phyloP scores from a whole-genome alignment of 2,329 filamentous ascomycete genomes.

The Sarocladium kiliense region DNA sequence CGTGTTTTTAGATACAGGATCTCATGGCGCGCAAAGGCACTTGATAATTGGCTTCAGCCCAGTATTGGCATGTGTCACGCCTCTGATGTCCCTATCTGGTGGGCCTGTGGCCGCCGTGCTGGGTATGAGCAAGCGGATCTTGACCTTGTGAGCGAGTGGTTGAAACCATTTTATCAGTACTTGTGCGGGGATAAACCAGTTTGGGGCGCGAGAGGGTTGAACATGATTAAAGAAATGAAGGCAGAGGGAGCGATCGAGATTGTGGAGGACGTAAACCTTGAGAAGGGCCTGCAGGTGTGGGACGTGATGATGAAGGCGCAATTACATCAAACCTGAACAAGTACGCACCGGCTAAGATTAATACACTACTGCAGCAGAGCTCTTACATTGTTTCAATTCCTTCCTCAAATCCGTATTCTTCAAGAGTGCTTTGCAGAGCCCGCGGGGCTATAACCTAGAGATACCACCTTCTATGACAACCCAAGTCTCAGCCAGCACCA shows the following conservation, averaged over 20 bases:
- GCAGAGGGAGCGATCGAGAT: background rate
- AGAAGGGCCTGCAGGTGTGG: background rate
- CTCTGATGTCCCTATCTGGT: background rate
- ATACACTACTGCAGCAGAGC: too few species aligned
- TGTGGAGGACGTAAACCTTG: background rate
- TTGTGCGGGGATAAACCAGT: background rate
- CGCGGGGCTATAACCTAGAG: too few species aligned
- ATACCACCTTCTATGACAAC: too few species aligned
- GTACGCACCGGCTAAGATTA: too few species aligned
- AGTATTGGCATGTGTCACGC: background rate
- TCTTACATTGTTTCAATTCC: too few species aligned
- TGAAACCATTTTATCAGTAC: background rate
- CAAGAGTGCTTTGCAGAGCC: too few species aligned
- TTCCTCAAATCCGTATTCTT: too few species aligned
- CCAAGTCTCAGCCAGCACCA: too few species aligned
- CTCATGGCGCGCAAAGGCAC: constrained; percentile 1
- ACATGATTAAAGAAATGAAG: background rate
- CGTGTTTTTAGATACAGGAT: background rate
- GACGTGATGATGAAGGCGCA: background rate
- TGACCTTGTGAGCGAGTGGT: background rate
- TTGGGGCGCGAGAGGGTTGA: background rate
- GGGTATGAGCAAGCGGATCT: background rate
- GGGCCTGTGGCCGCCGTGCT: background rate
- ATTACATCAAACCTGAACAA: too few species aligned
- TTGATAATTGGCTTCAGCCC: background rate